Evolutionary conservation across 768 basidiomycete species (phyloP).

Genomic region (Hygrophorus pudorinus): DNA sequence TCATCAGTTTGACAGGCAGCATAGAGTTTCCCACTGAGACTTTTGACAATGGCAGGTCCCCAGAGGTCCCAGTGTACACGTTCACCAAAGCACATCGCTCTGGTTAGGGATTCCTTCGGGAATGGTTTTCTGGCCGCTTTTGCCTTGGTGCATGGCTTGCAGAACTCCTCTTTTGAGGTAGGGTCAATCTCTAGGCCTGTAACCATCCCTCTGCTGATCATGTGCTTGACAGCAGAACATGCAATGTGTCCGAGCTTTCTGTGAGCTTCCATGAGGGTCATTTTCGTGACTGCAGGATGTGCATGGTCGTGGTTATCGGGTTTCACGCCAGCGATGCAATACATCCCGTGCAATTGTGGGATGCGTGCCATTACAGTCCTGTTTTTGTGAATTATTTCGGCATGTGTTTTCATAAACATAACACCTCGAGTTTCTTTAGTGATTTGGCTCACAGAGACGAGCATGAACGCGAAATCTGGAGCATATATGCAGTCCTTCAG

Average conservation of each 20-base stretch:
- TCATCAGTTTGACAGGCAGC: too few species aligned
- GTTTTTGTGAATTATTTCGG: conserved; percentile 8
- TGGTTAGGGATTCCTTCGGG: conserved; percentile 1
- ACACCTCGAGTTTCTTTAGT: conserved; percentile 10
- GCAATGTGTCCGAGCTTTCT: conserved; percentile 19
- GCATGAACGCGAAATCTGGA: conserved; percentile 19
- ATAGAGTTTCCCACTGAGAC: background rate
- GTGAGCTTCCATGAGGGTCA: too few species aligned
- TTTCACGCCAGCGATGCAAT: conserved; percentile 8
- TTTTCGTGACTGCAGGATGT: too few species aligned
- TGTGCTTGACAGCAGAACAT: conserved; percentile 6
- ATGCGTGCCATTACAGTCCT: conserved; percentile 12
- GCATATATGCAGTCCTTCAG: conserved; percentile 17
- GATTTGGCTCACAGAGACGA: conserved; percentile 18
- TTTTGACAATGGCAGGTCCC: background rate
- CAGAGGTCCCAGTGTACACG: too few species aligned
- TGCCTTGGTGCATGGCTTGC: background rate
- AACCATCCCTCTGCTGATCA: too few species aligned
- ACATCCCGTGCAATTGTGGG: conserved; percentile 19
- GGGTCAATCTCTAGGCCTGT: too few species aligned
- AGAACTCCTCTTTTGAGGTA: too few species aligned
- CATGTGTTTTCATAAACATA: conserved; percentile 7
- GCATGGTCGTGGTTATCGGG: too few species aligned
- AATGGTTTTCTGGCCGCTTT: conserved; percentile 2
- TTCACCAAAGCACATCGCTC: conserved; percentile 6